These are phyloP conservation scores for Penicillium sp. DNA, from an alignment of 2,329 filamentous ascomycete species.

Conservation along the genomic window DNA sequence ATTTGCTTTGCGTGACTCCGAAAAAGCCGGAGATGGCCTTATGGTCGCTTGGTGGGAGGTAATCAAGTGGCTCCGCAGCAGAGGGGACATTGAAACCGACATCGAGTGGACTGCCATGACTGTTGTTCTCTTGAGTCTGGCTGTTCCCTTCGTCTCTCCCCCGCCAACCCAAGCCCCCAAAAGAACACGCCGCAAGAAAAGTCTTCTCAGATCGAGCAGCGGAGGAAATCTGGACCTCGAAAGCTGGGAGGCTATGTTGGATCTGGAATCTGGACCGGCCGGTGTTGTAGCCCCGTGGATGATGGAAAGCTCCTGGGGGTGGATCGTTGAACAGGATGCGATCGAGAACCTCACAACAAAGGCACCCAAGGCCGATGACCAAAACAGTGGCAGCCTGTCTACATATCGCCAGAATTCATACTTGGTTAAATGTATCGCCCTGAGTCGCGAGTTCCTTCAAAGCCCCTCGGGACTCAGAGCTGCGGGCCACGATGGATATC, in stretches of 20 bases:
- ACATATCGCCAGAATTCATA: constrained; percentile 45
- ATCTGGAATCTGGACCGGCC: constrained; percentile 46
- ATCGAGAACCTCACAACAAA: constrained; percentile 24
- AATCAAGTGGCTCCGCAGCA: constrained; percentile 66
- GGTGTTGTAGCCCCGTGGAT: constrained; percentile 50
- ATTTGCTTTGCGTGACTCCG: constrained; percentile 62
- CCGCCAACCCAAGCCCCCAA: constrained; percentile 35
- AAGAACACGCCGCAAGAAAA: constrained; percentile 43
- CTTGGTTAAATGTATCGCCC: constrained; percentile 52
- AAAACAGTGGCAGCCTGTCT: constrained; percentile 24
- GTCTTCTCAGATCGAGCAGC: constrained; percentile 53
- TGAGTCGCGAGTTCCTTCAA: constrained; percentile 67
- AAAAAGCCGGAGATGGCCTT: constrained; percentile 60
- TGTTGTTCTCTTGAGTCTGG: constrained; percentile 65
- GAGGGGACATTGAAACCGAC: constrained; percentile 52
- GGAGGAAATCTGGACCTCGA: constrained; percentile 48
- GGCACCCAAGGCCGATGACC: constrained; percentile 21
- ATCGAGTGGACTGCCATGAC: constrained; percentile 71
- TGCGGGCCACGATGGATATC: constrained; percentile 60
- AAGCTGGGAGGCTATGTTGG: constrained; percentile 53
- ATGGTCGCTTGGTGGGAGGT: constrained; percentile 73
- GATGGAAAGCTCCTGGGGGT: constrained; percentile 68
- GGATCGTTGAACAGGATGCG: constrained; percentile 64
- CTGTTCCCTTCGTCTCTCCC: constrained; percentile 58
- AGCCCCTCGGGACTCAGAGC: constrained; percentile 61